Base-by-base conservation (phyloP, 2,329 filamentous ascomycete genomes). In the Aureobasidium subglaciale region DNA sequence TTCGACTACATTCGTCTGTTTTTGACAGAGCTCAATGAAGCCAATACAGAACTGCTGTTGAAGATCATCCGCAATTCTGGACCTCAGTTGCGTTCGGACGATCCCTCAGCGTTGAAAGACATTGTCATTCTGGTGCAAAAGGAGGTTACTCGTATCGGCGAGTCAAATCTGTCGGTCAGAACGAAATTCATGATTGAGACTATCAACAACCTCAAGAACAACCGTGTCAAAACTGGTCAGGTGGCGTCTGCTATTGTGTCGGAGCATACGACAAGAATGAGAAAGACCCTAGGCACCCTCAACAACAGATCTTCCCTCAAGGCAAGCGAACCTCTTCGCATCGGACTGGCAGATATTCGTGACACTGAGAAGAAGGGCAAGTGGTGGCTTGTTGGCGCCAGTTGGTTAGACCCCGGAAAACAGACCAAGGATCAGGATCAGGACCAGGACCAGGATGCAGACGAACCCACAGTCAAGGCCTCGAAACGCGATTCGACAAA, bases 361-460 rank as follows among this genome's bases (percentile, higher is more conserved):
- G 83, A 91, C 59, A 86, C 86, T 0, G 87, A 92, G 37, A 92
- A 87, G 67, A 88, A 86, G 67, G 93, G 93, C 1, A 96, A 96
- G 74, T 99, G 93, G 93, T 99, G 93, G 93, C 82, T 97, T 18
- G 88, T 97, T 5, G 93, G 93, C 50, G 92, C 93, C n/a, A 96
- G 90, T 70, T 96, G 92, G 82, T 76, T 75, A 37, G 68, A 77
- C 16, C 67, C 75, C 1, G 65, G 63, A 4, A 67, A 63, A 46
- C 61, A 43, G 30, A 40, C 50, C 22, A 55, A 55, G 50, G 32
- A 35, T n/a, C 24, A 40, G 18, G 27, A 32, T 20, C n/a, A n/a
- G n/a, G n/a, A n/a, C n/a, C n/a, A n/a, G n/a, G n/a, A n/a, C n/a
- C n/a, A n/a, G n/a, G 42, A 8, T 30, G 16, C 40, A 8, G 32